phyloP scores from a whole-genome alignment of 164 flowering plant genomes.

The Berberis vulgaris region DNA sequence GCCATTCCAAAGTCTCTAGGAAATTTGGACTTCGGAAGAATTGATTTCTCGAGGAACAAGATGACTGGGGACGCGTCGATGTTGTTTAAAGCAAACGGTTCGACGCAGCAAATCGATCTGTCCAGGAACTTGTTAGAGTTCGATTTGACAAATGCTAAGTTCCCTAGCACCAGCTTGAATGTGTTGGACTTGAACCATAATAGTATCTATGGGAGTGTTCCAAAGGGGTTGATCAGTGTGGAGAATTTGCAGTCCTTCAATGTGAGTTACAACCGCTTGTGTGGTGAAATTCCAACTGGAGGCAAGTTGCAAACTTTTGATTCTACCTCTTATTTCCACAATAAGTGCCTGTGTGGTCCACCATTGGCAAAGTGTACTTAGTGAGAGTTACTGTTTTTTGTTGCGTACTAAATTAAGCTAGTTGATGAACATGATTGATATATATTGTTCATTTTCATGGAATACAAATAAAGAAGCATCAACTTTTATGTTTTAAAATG shows the following conservation, averaged over 20 bases:
- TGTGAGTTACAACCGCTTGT: slow-evolving; percentile 30
- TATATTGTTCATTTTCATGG: no score
- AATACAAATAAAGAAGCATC: no score
- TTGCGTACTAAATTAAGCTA: no score
- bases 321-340: slow-evolving; percentile 7
- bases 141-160: slow-evolving; percentile 39
- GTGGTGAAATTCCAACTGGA: slow-evolving; percentile 26
- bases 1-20: slow-evolving; percentile 43
- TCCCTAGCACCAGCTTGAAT: slow-evolving; percentile 25
- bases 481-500: no score
- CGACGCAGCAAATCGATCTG: slow-evolving; percentile 15
- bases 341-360: slow-evolving; percentile 11
- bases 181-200: slow-evolving; percentile 44
- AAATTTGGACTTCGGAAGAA: slow-evolving; percentile 10
- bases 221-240: slow-evolving; percentile 7
- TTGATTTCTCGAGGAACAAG: slow-evolving; percentile 50
- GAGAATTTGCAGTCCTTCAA: slow-evolving; percentile 17
- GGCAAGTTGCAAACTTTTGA: slow-evolving; percentile 8
- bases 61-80: slow-evolving; percentile 27
- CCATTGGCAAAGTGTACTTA: background rate
- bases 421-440: no score
- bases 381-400: background rate
- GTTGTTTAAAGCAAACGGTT: slow-evolving; percentile 26
- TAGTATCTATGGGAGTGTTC: slow-evolving; percentile 41
- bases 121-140: slow-evolving; percentile 51